Conservation (phyloP, 1,284 basidiomycete species). For the Sanghuangporus sanghuang region DNA sequence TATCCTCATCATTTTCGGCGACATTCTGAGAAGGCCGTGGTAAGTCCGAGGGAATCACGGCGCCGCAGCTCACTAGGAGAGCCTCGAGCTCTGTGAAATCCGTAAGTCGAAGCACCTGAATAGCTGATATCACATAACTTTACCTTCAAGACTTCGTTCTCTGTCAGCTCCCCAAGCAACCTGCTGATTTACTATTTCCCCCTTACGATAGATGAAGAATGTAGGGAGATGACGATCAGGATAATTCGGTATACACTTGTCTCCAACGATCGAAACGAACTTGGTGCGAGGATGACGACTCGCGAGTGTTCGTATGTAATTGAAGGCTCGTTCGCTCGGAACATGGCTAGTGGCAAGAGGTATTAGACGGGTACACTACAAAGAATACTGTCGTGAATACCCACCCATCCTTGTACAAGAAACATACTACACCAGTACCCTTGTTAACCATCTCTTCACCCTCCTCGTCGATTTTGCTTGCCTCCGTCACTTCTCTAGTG, state of each 20-base stretch:
- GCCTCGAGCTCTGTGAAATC: constrained; percentile 62
- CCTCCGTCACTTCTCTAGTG: constrained; percentile 91
- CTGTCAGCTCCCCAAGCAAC: constrained; percentile 78
- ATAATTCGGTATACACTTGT: constrained; percentile 94
- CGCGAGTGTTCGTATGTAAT: constrained; percentile 73
- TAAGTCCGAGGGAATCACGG: constrained; percentile 47
- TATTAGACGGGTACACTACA: neutral
- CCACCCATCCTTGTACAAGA: constrained; percentile 86
- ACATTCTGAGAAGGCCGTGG: constrained; percentile 25
- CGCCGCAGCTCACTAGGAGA: constrained; percentile 55
- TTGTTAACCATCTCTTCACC: constrained; percentile 60
- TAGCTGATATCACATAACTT: constrained; percentile 16
- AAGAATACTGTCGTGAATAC: constrained; percentile 19
- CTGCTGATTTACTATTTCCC: constrained; percentile 84
- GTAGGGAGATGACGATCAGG: constrained; percentile 92
- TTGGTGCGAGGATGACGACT: constrained; percentile 85
- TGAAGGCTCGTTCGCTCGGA: constrained; percentile 71
- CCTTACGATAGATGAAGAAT: constrained; percentile 88
- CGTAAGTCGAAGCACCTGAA: constrained; percentile 5
- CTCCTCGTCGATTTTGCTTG: constrained; percentile 69
- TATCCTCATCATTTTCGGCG: constrained; percentile 28
- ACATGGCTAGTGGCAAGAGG: constrained; percentile 49
- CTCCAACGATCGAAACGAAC: constrained; percentile 93
- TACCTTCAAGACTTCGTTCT: constrained; percentile 79
- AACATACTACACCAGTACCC: constrained; percentile 80